Conservation (phyloP, 306 rosid genomes). For the Hylodesmum podocarpum region DNA sequence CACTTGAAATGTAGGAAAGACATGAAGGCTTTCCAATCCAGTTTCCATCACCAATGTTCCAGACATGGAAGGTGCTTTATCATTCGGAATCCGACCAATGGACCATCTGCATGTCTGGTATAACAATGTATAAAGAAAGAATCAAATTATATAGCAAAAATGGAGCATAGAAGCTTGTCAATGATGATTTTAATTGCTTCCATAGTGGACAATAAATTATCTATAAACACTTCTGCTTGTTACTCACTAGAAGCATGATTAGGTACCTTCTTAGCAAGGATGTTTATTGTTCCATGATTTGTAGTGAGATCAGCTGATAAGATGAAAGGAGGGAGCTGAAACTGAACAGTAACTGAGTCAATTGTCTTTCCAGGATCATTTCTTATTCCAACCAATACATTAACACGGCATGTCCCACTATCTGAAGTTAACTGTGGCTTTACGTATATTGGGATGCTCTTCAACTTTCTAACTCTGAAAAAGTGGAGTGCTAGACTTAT, state of each 20-base stretch:
- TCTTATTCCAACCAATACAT: slow-evolving; percentile 75
- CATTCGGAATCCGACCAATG: slow-evolving; percentile 86
- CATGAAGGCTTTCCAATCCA: slow-evolving; percentile 71
- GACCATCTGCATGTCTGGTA: slow-evolving; percentile 88
- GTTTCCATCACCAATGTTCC: slow-evolving; percentile 71
- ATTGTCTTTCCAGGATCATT: slow-evolving; percentile 87
- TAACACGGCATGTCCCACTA: slow-evolving; percentile 74
- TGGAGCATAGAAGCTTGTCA: slow-evolving; percentile 7
- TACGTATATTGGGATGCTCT: slow-evolving; percentile 80
- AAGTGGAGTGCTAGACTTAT: neutral
- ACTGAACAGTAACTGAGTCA: slow-evolving; percentile 67
- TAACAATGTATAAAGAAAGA: slow-evolving; percentile 23
- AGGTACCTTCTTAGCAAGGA: slow-evolving; percentile 78
- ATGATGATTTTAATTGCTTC: neutral
- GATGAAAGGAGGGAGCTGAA: slow-evolving; percentile 76
- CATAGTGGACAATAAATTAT: neutral
- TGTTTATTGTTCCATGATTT: slow-evolving; percentile 83
- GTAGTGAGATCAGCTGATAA: slow-evolving; percentile 78
- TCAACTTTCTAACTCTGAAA: slow-evolving; percentile 88
- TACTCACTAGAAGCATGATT: neutral
- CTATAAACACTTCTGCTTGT: too few relatives aligned
- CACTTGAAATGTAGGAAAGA: slow-evolving; percentile 70
- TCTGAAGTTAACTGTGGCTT: slow-evolving; percentile 91
- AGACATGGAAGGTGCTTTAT: slow-evolving; percentile 84
- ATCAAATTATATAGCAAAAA: slow-evolving; percentile 11